Conservation (phyloP, 805 yeast genomes). For the Starmerella apis region DNA sequence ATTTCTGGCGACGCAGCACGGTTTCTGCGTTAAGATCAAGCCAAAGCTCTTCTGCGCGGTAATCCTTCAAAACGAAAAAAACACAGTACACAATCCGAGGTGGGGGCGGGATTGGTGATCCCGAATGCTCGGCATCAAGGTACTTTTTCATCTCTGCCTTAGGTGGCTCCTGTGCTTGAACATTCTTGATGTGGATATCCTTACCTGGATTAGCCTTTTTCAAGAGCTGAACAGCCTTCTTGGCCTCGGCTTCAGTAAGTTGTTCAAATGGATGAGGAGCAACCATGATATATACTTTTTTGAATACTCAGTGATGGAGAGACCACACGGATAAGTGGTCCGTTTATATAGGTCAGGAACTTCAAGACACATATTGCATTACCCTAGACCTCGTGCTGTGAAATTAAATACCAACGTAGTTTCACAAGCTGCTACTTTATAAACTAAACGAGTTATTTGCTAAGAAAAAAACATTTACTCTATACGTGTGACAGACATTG, state of each 20-base stretch:
- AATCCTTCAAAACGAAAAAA: slow-evolving; percentile 47
- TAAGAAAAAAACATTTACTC: no score
- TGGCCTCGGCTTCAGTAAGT: slow-evolving; percentile 29
- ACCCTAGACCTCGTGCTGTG: neutral
- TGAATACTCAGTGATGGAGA: neutral
- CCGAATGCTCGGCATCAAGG: slow-evolving; percentile 54
- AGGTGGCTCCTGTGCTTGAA: slow-evolving; percentile 52
- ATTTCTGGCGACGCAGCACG: slow-evolving; percentile 44
- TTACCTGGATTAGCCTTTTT: slow-evolving; percentile 27
- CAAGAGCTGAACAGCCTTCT: slow-evolving; percentile 26
- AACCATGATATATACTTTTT: neutral
- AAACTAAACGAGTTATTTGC: neutral
- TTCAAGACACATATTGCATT: neutral
- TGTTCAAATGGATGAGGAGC: slow-evolving; percentile 31
- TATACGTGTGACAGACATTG: no score
- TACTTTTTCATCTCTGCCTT: slow-evolving; percentile 58
- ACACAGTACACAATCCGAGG: slow-evolving; percentile 60
- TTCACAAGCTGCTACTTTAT: neutral
- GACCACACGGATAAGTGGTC: neutral
- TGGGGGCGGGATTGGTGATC: slow-evolving; percentile 41
- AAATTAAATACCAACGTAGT: neutral
- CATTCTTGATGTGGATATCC: slow-evolving; percentile 29
- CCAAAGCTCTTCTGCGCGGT: slow-evolving; percentile 55
- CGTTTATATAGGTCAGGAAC: neutral
- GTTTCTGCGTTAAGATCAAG: slow-evolving; percentile 55